Percentiles rank a stretch among this genome's conserved stretches.
Evolutionary conservation across 768 basidiomycete species (phyloP).

Genomic region (Podaxis carcinomalis): DNA sequence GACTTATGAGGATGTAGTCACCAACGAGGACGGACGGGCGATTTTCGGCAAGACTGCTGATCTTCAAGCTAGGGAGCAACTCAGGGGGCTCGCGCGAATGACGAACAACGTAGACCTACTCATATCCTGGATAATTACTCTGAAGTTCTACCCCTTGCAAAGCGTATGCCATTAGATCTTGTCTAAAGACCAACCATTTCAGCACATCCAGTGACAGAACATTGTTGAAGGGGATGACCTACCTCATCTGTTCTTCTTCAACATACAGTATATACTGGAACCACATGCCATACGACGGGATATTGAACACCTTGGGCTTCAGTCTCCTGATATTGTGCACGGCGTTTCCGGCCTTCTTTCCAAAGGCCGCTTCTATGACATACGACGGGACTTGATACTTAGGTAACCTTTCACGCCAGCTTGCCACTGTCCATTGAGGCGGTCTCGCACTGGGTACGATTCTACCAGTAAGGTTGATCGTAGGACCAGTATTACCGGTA

Average conservation of each 20-base stretch:
- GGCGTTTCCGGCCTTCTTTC: constrained; percentile 15
- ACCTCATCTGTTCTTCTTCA: constrained; percentile 48
- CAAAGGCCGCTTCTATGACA: constrained; percentile 26
- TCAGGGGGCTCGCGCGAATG: neutral
- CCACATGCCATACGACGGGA: constrained; percentile 35
- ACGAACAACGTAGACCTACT: constrained; percentile 25
- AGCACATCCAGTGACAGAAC: constrained; percentile 11
- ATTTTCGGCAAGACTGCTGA: constrained; percentile 54
- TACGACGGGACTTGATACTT: constrained; percentile 26
- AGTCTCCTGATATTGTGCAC: constrained; percentile 23
- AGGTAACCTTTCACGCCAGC: constrained; percentile 29
- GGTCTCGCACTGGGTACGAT: constrained; percentile 33
- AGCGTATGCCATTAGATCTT: constrained; percentile 33
- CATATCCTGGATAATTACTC: constrained; percentile 36
- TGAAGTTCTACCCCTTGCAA: constrained; percentile 31
- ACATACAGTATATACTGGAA: constrained; percentile 44
- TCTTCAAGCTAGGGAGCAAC: constrained; percentile 32
- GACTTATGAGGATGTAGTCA: constrained; percentile 36
- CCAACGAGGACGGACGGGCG: constrained; percentile 57
- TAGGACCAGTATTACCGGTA: constrained; percentile 19
- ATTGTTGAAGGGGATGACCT: constrained; percentile 10
- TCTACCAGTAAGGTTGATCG: constrained; percentile 23
- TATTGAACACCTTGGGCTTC: constrained; percentile 32
- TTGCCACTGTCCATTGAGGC: constrained; percentile 32
- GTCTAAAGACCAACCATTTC: constrained; percentile 18